A percentile compares a stretch with the other conserved stretches of the same genome.
Evolutionary conservation across 2,329 filamentous ascomycete species (phyloP).

Genomic region (Stemphylium vesicarium): DNA sequence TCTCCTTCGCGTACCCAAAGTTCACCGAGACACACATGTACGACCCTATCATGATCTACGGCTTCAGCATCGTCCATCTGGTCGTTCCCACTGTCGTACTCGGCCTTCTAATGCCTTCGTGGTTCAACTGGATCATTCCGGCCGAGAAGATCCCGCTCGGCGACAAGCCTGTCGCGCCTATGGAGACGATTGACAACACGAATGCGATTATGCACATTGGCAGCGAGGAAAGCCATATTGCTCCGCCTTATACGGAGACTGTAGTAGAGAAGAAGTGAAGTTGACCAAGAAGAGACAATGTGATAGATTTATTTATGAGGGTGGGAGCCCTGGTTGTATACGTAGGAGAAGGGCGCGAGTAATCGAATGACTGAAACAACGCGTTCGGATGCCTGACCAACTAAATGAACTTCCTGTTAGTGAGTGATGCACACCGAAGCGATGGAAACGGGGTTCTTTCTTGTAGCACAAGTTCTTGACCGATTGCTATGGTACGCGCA

Average conservation of each 20-base stretch:
- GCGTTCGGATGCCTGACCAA: too few relatives aligned
- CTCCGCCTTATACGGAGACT: background rate
- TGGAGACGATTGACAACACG: constrained; percentile 8
- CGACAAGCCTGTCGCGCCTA: constrained; percentile 4
- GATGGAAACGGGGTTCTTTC: background rate
- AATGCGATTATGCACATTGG: background rate
- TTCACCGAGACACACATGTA: constrained; percentile 21
- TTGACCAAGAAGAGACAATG: background rate
- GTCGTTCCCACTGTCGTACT: constrained; percentile 3
- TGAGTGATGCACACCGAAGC: too few relatives aligned
- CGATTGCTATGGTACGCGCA: background rate
- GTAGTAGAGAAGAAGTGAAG: background rate
- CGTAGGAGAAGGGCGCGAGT: too few relatives aligned
- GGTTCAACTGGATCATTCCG: constrained; percentile 9
- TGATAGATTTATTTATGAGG: background rate
- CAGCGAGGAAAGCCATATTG: background rate
- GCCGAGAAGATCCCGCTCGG: background rate
- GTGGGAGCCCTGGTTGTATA: too few relatives aligned
- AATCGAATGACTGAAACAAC: too few relatives aligned
- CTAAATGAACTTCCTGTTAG: too few relatives aligned
- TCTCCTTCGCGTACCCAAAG: constrained; percentile 33
- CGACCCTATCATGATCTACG: constrained; percentile 34
- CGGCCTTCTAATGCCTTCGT: background rate
- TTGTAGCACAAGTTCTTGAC: background rate
- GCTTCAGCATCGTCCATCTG: constrained; percentile 28